phyloP scores from a whole-genome alignment of 805 yeast species.

The Saturnispora dispora region DNA sequence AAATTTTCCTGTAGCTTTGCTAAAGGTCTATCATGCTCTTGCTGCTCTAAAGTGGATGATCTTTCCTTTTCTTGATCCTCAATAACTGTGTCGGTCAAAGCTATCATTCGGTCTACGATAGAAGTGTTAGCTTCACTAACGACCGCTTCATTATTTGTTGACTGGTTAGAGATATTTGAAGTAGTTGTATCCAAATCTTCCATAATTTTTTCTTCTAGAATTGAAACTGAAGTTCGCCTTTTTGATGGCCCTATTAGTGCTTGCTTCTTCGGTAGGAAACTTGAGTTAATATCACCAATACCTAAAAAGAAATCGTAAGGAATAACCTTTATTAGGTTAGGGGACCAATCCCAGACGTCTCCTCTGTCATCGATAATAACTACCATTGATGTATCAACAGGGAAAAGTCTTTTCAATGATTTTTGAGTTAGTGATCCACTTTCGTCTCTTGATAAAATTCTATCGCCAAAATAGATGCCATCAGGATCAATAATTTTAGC shows the following conservation, averaged over 20 bases:
- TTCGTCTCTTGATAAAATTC: constrained; percentile 89
- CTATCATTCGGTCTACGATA: constrained; percentile 43
- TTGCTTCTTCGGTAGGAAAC: constrained; percentile 77
- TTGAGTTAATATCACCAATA: constrained; percentile 92
- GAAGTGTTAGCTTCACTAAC: constrained; percentile 22
- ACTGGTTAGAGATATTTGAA: constrained; percentile 7
- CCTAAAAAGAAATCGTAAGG: constrained; percentile 97
- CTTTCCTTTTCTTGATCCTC: constrained; percentile 53
- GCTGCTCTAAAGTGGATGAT: constrained; percentile 65
- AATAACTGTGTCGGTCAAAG: constrained; percentile 39
- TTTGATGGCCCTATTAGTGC: constrained; percentile 52
- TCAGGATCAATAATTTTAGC: constrained; percentile 88
- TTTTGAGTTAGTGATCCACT: constrained; percentile 89
- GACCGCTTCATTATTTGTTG: neutral
- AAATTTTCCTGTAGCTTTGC: constrained; percentile 74
- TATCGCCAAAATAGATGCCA: constrained; percentile 78
- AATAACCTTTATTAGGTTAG: constrained; percentile 80
- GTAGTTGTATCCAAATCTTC: neutral
- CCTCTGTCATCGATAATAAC: constrained; percentile 96
- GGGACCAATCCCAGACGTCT: constrained; percentile 98
- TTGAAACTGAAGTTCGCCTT: constrained; percentile 47
- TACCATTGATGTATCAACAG: constrained; percentile 94
- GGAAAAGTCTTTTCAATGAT: constrained; percentile 78
- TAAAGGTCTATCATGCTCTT: constrained; percentile 73
- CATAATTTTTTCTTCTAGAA: constrained; percentile 38